A percentile compares a stretch with the other conserved stretches of the same genome.
Evolutionary conservation across 305 asterid genomes (phyloP).

Genomic region (Fraxinus albicans): DNA sequence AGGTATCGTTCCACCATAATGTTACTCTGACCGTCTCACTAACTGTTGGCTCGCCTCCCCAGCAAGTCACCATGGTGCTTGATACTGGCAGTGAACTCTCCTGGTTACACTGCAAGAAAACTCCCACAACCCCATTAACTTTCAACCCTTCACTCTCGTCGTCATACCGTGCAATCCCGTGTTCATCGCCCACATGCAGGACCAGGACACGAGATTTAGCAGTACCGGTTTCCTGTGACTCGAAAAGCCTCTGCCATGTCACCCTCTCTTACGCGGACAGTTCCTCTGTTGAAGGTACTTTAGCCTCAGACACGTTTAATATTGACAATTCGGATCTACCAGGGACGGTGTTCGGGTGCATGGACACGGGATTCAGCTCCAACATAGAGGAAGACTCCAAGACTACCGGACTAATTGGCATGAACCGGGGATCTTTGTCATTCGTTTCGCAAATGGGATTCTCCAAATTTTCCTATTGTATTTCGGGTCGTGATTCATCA

Average conservation of each 20-base stretch:
- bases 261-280: constrained; percentile 76
- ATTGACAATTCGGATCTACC: constrained; percentile 32
- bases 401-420: constrained; percentile 65
- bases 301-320: constrained; percentile 51
- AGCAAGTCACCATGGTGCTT: constrained; percentile 68
- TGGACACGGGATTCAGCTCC: constrained; percentile 62
- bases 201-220: constrained; percentile 59
- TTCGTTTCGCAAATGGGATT: constrained; percentile 66
- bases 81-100: constrained; percentile 88
- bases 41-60: constrained; percentile 79
- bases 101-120: constrained; percentile 64
- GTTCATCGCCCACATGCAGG: constrained; percentile 68
- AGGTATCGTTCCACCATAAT: constrained; percentile 71
- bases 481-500: constrained; percentile 59
- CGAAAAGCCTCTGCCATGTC: constrained; percentile 57
- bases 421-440: constrained; percentile 79
- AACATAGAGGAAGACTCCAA: constrained; percentile 58
- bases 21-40: constrained; percentile 69
- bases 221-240: constrained; percentile 76
- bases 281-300: constrained; percentile 74
- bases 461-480: constrained; percentile 72
- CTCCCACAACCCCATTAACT: constrained; percentile 34
- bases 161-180: constrained; percentile 57
- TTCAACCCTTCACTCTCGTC: constrained; percentile 57
- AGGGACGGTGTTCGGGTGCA: constrained; percentile 73